phyloP scores from a whole-genome alignment of 2,329 filamentous ascomycete species.

The Colletotrichum incanum region DNA sequence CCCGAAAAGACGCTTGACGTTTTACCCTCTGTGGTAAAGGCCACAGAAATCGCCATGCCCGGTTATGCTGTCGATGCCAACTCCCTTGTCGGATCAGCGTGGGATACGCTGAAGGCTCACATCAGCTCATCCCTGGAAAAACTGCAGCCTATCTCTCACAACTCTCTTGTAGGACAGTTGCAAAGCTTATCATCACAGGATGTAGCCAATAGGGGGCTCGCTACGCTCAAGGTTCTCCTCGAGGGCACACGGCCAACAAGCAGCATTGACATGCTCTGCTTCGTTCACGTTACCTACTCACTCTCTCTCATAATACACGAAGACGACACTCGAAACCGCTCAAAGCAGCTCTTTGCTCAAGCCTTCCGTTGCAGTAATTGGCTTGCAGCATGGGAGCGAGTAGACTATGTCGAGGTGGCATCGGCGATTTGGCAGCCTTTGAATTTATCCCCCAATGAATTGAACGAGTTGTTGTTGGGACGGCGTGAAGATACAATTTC shows the following conservation, averaged over 20 bases:
- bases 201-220: conserved; percentile 60
- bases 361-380: conserved; percentile 60
- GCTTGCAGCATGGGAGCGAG: conserved; percentile 56
- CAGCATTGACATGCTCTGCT: conserved; percentile 64
- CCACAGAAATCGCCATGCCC: conserved; percentile 32
- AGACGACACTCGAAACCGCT: conserved; percentile 55
- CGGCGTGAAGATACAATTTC: conserved; percentile 42
- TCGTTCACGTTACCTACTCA: conserved; percentile 67
- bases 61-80: conserved; percentile 52
- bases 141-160: conserved; percentile 57
- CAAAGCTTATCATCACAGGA: conserved; percentile 55
- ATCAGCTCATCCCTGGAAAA: conserved; percentile 62
- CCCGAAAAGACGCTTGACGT: conserved; percentile 48
- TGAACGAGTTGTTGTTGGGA: conserved; percentile 49
- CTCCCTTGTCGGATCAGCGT: conserved; percentile 60
- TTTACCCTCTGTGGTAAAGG: neutral
- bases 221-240: conserved; percentile 58
- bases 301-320: conserved; percentile 64
- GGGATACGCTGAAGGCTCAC: conserved; percentile 63
- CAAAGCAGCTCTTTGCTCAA: conserved; percentile 62
- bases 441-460: conserved; percentile 50
- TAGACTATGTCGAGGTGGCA: conserved; percentile 61
- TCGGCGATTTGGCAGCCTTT: conserved; percentile 65
- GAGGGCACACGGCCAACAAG: conserved; percentile 55
- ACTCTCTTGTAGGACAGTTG: conserved; percentile 60